Conservation (phyloP, 768 basidiomycete genomes). For the Pleurotus salmoneostramineus region DNA sequence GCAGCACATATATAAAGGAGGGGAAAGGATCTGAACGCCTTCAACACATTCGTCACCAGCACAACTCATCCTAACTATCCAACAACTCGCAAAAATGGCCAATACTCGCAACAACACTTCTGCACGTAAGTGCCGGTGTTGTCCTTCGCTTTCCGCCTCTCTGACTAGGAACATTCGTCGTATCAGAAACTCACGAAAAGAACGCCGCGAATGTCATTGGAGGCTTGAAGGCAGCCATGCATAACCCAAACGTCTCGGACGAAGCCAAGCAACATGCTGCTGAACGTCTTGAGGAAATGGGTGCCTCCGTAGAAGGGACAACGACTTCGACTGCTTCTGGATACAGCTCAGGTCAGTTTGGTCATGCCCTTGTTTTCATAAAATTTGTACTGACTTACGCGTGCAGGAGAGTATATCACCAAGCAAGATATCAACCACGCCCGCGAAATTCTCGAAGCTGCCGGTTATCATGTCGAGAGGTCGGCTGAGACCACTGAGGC, state of each 20-base stretch:
- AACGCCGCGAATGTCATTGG: slow-evolving; percentile 45
- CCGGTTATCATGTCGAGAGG: slow-evolving; percentile 30
- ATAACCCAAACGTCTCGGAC: slow-evolving; percentile 51
- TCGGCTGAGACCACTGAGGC: slow-evolving; percentile 19
- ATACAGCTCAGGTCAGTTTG: slow-evolving; percentile 39
- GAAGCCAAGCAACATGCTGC: slow-evolving; percentile 46
- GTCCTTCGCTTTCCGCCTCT: too few relatives aligned
- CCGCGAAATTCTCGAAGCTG: slow-evolving; percentile 45
- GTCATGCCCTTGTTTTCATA: background rate
- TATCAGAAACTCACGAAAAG: slow-evolving; percentile 34
- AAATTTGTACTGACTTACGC: background rate
- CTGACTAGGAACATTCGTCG: too few relatives aligned
- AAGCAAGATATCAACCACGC: slow-evolving; percentile 50
- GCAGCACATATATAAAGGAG: too few relatives aligned
- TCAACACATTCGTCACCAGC: too few relatives aligned
- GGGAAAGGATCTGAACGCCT: too few relatives aligned
- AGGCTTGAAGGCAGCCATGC: slow-evolving; percentile 50
- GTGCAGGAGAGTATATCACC: slow-evolving; percentile 40
- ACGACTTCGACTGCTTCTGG: slow-evolving; percentile 11
- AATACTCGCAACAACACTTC: too few relatives aligned
- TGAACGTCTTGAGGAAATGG: slow-evolving; percentile 32
- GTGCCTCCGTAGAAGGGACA: background rate
- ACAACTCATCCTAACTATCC: too few relatives aligned
- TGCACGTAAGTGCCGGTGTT: too few relatives aligned
- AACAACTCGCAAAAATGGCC: too few relatives aligned